Base-by-base conservation (phyloP, 768 basidiomycete species). In the Mycena galericulata region DNA sequence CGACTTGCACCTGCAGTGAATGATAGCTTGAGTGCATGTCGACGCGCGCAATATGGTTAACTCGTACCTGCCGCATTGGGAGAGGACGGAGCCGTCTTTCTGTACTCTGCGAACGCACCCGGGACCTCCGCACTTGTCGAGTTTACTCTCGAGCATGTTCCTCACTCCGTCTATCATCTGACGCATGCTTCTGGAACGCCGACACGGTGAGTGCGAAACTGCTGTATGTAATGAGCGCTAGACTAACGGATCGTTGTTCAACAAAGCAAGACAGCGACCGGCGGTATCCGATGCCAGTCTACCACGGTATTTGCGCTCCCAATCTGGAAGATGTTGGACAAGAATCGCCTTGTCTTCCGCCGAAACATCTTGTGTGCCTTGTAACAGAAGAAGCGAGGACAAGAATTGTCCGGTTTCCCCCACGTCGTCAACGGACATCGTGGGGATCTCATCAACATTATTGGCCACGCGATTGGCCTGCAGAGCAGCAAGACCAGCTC, bases 371-470 rank as follows among this genome's bases (percentile, higher is more conserved):
- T 63, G 63, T 18, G 67, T 72, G 20, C 83, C 84, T 59, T 84
- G 83, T 3, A 83, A 71, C 34, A 81, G 75, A 17, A 85, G 73
- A 30, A 85, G 71, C 8, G 83, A 82, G 0, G 82, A 76, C 32
- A 83, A 69, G 56, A 84, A 84, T 65, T 85, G 83, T 14, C 79
- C 79, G 20, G 78, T 71, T 62, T 83, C 81, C 26, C 67, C 78
- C 36, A 83, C 71, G 15, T 75, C 68, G 30, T 80, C 78, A 2
- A 62, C 72, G 22, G 62, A 57, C 73, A 75, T 74, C 43, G 41
- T 34, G 32, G 55, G 61, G 29, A 77, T 74, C 32, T 67, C 50
- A 27, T 72, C 60, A 3, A 70, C 69, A 1, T 76, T 68, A 14
- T 71, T 73, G 6, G 77, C 80, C 1, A 77, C 80, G 38, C 82